Evolutionary conservation across 768 basidiomycete species (phyloP), one percentile per base, ranked within the genome.

Genomic region (Podaxis sp.): DNA sequence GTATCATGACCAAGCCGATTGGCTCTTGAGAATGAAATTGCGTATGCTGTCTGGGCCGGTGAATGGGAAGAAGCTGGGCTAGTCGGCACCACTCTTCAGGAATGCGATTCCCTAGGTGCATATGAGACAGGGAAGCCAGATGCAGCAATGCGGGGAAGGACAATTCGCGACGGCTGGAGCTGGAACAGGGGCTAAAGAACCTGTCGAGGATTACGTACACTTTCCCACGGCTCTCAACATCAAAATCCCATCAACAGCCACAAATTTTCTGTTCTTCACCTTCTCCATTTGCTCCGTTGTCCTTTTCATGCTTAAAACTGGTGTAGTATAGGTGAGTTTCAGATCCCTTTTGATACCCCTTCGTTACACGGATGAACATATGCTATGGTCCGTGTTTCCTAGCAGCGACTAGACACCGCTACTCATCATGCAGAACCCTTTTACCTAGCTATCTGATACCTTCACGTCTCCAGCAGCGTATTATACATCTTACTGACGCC

Each of bases 321-420:
- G 36, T 41, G 50, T 49, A 27, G n/a, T 8, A 38, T 33, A 56
- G 53, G 59, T 56, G 27, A 54, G 61, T 47, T n/a, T 52, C 47
- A 15, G 25, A 29, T 15, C 29, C 33, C 22, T 57, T 47, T 22
- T 24, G 51, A 38, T 53, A 41, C 67, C 65, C 62, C 61, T 67
- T 63, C 54, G 63, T 67, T 69, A 67, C 57, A 63, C 65, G 70
- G 70, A 93, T 91, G 90, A 91, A 75, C 75, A 66, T 72, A 66
- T 73, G 90, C 90, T 90, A 90, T 93, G 93, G 92, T 94, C 91
- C 92, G 92, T 93, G 91, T 93, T 93, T 91, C 92, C 85, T 87
- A 93, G 90, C 86, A 85, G 89, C 87, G 90, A 87, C 80, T 89
- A 94, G 92, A 93, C 89, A 90, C 84, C 91, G 88, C 89, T 86